A percentile compares a stretch with the other conserved stretches of the same genome.
These are phyloP conservation scores for Suhomyces maxii DNA, from an alignment of 1,139 yeast genomes.

Conservation along the genomic window DNA sequence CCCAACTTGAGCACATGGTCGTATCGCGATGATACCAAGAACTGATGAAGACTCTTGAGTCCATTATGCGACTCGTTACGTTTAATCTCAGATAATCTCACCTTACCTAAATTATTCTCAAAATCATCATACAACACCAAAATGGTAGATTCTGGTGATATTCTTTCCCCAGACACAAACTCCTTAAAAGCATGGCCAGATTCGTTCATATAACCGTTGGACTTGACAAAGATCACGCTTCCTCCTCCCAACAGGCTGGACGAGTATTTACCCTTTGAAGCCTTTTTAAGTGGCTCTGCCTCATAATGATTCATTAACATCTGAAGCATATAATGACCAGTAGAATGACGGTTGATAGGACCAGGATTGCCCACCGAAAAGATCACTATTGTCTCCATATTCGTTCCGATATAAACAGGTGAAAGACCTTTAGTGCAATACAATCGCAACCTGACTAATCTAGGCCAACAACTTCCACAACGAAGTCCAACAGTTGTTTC, in stretches of 20 bases:
- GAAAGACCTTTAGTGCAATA: not conserved
- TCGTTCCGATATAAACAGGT: not conserved
- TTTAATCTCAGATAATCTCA: constrained; percentile 30
- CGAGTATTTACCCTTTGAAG: constrained; percentile 24
- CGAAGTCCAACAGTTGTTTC: too few species aligned
- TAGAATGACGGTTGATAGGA: constrained; percentile 38
- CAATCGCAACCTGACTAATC: too few species aligned
- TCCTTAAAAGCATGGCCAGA: constrained; percentile 32
- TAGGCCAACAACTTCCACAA: too few species aligned
- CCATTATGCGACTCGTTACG: constrained; percentile 47
- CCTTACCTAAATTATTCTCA: constrained; percentile 31
- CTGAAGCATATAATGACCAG: constrained; percentile 40
- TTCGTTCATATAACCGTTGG: constrained; percentile 45
- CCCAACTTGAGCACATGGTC: constrained; percentile 33
- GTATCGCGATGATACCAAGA: constrained; percentile 1
- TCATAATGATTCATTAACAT: constrained; percentile 26
- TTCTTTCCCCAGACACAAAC: constrained; percentile 21
- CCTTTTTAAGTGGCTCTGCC: constrained; percentile 24
- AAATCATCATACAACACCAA: constrained; percentile 43
- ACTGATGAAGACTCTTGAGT: constrained; percentile 26
- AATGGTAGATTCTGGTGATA: constrained; percentile 18
- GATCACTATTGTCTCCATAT: constrained; percentile 20
- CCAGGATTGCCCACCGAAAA: constrained; percentile 50
- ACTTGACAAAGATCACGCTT: constrained; percentile 32
- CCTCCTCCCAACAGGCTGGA: constrained; percentile 18